phyloP scores from a whole-genome alignment of 2,329 filamentous ascomycete species.

The Colletotrichum navitas region DNA sequence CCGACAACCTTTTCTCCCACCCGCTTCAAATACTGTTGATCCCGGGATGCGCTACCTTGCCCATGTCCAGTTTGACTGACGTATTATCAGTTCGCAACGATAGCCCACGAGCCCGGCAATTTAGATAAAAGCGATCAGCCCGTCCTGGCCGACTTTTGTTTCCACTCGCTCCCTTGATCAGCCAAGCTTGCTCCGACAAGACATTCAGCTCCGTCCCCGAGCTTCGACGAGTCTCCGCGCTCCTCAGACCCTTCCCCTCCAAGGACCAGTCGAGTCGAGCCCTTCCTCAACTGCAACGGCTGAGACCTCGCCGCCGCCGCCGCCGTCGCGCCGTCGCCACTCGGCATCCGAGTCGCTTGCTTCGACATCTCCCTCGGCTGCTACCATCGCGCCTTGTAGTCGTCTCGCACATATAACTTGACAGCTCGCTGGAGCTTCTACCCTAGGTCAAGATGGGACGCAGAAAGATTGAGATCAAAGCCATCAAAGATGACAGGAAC shows the following conservation, averaged over 20 bases:
- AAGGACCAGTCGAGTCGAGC: conserved; percentile 35
- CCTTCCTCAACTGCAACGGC: conserved; percentile 19
- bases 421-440: conserved; percentile 19
- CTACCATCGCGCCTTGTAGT: conserved; percentile 7
- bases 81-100: conserved; percentile 33
- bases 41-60: conserved; percentile 35
- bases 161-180: conserved; percentile 27
- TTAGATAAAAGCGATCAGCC: conserved; percentile 41
- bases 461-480: conserved; percentile 99
- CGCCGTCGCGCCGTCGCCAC: conserved; percentile 27
- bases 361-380: conserved; percentile 23
- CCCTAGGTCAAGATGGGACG: conserved; percentile 82
- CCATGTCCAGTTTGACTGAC: conserved; percentile 32
- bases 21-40: conserved; percentile 27
- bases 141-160: conserved; percentile 34
- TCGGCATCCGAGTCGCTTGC: conserved; percentile 23
- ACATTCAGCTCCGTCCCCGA: conserved; percentile 27
- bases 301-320: conserved; percentile 35
- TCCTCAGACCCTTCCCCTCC: conserved; percentile 7
- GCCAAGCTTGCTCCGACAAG: conserved; percentile 34
- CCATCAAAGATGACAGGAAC: conserved; percentile 98
- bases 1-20: conserved; percentile 21
- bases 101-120: conserved; percentile 32
- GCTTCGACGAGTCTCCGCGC: conserved; percentile 33
- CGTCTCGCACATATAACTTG: neutral